Conservation (phyloP, 2,329 filamentous ascomycete genomes). For the Ascochyta koolunga region DNA sequence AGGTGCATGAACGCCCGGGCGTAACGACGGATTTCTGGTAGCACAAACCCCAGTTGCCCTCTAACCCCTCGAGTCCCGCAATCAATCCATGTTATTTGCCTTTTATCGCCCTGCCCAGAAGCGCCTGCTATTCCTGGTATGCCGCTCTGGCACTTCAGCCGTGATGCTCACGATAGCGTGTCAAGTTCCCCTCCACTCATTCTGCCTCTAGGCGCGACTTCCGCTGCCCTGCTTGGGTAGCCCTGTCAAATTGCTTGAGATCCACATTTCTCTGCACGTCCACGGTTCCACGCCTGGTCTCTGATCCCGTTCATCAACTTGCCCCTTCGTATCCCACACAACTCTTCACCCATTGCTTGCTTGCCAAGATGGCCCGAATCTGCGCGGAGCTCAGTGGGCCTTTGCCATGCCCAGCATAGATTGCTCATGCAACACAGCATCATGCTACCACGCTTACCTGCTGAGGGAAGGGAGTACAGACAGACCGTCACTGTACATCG, state of each 20-base stretch:
- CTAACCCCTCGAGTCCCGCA: slow-evolving; percentile 44
- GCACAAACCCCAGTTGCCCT: slow-evolving; percentile 46
- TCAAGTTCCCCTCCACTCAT: slow-evolving; percentile 43
- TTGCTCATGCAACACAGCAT: slow-evolving; percentile 21
- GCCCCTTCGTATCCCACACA: slow-evolving; percentile 27
- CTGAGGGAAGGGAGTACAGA: slow-evolving; percentile 36
- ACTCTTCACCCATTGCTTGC: slow-evolving; percentile 30
- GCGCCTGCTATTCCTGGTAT: slow-evolving; percentile 42
- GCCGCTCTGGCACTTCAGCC: slow-evolving; percentile 41
- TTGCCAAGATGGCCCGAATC: slow-evolving; percentile 35
- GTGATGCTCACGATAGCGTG: slow-evolving; percentile 47
- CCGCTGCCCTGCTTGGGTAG: slow-evolving; percentile 33
- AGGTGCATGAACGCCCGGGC: slow-evolving; percentile 41
- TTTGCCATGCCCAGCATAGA: slow-evolving; percentile 28
- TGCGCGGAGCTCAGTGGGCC: slow-evolving; percentile 25
- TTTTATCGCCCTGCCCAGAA: slow-evolving; percentile 32
- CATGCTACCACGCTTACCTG: slow-evolving; percentile 42
- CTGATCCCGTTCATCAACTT: slow-evolving; percentile 37
- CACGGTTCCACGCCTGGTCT: slow-evolving; percentile 29
- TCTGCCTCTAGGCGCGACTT: slow-evolving; percentile 40
- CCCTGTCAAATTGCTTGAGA: slow-evolving; percentile 30
- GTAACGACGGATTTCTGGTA: slow-evolving; percentile 40
- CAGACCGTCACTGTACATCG: slow-evolving; percentile 37
- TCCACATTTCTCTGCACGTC: slow-evolving; percentile 35
- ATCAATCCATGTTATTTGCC: slow-evolving; percentile 37